These are phyloP conservation scores for Geotrichum aggregatum DNA, from an alignment of 1,139 yeast genomes.

Conservation along the genomic window DNA sequence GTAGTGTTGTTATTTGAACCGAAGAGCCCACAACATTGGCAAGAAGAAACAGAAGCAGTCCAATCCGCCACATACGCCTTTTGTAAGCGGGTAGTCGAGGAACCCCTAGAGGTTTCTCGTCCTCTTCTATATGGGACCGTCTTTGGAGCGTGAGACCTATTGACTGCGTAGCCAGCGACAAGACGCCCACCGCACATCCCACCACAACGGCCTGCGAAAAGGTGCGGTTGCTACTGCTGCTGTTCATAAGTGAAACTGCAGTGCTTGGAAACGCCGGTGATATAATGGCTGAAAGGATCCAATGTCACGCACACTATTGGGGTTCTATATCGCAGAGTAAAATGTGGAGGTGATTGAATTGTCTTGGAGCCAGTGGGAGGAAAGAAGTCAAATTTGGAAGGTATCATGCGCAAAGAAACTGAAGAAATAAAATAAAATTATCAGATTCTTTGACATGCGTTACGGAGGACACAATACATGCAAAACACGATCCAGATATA, in stretches of 20 bases:
- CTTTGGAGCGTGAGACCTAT: conserved; percentile 81
- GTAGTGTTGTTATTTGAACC: conserved; percentile 79
- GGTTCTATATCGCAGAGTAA: too few relatives aligned
- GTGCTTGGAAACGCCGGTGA: background rate
- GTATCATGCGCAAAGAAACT: too few relatives aligned
- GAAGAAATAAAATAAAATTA: too few relatives aligned
- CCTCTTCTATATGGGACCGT: conserved; percentile 55
- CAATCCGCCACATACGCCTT: conserved; percentile 70
- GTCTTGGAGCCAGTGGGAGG: background rate
- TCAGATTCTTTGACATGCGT: too few relatives aligned
- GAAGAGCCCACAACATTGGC: conserved; percentile 79
- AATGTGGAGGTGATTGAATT: too few relatives aligned
- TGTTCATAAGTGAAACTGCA: too few relatives aligned
- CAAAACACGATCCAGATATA: too few relatives aligned
- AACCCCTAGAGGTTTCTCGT: conserved; percentile 30
- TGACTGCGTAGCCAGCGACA: conserved; percentile 78
- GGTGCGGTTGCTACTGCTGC: conserved; percentile 7
- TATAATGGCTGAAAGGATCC: too few relatives aligned
- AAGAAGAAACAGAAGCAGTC: conserved; percentile 65
- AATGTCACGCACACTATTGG: too few relatives aligned
- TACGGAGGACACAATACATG: too few relatives aligned
- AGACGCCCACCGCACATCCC: conserved; percentile 72
- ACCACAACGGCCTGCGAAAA: conserved; percentile 30
- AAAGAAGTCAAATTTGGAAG: background rate
- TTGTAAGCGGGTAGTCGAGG: conserved; percentile 45